Conservation (phyloP, 116 monocot species). For the Phalaenopsis hybrid region DNA sequence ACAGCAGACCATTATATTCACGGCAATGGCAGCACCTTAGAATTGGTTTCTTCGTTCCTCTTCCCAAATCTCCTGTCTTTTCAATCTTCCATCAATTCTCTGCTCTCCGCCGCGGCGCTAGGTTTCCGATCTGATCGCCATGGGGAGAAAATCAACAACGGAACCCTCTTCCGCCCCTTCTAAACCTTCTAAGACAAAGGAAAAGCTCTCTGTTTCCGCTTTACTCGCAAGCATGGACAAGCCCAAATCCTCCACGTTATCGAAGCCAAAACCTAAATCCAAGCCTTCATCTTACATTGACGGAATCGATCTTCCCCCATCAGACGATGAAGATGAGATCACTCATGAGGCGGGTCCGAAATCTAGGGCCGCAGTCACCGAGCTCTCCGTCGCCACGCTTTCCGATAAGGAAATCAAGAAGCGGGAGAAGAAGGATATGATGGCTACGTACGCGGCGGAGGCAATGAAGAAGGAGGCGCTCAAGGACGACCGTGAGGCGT, state of each 20-base stretch:
- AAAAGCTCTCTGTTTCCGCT: conserved; percentile 66
- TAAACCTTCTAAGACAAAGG: conserved; percentile 28
- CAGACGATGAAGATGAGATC: conserved; percentile 58
- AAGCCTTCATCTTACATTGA: conserved; percentile 58
- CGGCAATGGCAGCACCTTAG: no score
- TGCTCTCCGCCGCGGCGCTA: not conserved
- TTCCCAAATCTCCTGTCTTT: not conserved
- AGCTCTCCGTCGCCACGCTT: conserved; percentile 20
- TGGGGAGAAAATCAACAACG: conserved; percentile 12
- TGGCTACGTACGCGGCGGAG: conserved; percentile 34
- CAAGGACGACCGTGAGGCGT: conserved; percentile 82
- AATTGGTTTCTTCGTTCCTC: not conserved
- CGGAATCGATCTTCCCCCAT: conserved; percentile 82
- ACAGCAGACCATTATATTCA: no score
- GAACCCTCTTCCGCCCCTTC: conserved; percentile 7
- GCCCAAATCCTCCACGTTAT: conserved; percentile 32
- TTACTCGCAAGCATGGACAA: conserved; percentile 73
- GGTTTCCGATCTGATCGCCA: not conserved
- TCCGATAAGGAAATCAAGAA: conserved; percentile 76
- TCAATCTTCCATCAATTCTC: not conserved
- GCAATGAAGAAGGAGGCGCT: conserved; percentile 61
- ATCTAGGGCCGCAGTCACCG: conserved; percentile 15
- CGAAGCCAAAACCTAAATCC: conserved; percentile 52
- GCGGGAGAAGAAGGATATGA: conserved; percentile 71
- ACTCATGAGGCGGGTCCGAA: not conserved